A percentile compares a stretch with the other conserved stretches of the same genome.
Conservation (phyloP, 495 filamentous ascomycete genomes). For the Chlorociboria aeruginascens region DNA sequence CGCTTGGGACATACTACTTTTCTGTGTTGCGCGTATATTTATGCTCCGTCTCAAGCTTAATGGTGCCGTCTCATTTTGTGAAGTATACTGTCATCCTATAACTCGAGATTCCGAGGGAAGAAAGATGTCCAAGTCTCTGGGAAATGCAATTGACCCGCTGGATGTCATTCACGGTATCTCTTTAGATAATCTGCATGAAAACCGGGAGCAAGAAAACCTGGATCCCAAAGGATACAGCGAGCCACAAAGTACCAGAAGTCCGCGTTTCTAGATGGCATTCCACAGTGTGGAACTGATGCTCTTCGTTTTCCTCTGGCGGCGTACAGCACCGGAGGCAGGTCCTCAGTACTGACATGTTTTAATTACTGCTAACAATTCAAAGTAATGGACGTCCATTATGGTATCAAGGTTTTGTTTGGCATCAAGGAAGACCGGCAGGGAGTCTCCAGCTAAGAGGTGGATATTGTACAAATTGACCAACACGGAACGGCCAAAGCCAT, state of each 20-base stretch:
- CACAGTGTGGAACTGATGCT: conserved; percentile 78
- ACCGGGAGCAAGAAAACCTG: conserved; percentile 59
- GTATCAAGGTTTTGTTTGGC: conserved; percentile 68
- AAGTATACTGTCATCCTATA: conserved; percentile 68
- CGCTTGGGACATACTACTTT: conserved; percentile 79
- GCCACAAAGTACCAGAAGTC: conserved; percentile 71
- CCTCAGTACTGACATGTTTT: no score
- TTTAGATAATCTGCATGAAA: conserved; percentile 55
- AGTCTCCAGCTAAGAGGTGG: conserved; percentile 63
- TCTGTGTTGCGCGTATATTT: conserved; percentile 84
- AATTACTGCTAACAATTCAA: no score
- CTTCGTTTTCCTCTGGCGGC: conserved; percentile 69
- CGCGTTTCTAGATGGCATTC: conserved; percentile 72
- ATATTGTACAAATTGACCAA: no score
- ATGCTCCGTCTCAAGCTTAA: conserved; percentile 70
- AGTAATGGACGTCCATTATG: no score
- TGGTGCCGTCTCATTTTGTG: conserved; percentile 61
- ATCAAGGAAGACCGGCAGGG: conserved; percentile 54
- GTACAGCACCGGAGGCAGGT: no score
- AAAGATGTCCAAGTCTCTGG: conserved; percentile 79
- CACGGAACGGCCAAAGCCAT: no score
- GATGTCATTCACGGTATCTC: conserved; percentile 68
- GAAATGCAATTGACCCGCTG: conserved; percentile 73
- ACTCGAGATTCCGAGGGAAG: conserved; percentile 68
- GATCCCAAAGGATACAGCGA: conserved; percentile 55